Base-by-base conservation (phyloP, 495 filamentous ascomycete species). In the Penicillium roqueforti region DNA sequence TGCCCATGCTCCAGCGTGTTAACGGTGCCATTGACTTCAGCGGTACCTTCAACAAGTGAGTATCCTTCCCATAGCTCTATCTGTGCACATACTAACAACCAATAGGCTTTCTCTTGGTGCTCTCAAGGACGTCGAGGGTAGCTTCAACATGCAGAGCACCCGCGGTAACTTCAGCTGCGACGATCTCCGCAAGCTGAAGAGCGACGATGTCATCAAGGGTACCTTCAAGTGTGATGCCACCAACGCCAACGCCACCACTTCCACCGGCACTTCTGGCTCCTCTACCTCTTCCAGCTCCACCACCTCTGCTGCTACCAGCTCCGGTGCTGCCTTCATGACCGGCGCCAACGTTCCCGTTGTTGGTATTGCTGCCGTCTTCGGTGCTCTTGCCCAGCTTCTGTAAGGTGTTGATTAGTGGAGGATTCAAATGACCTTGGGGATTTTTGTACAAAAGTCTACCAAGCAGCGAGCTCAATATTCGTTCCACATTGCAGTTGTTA, bases 21-120 rank as follows among this genome's bases (percentile, higher is more conserved):
- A 80, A 78, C 57, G 93, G 92, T 73, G 92, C 92, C 54, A 75
- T 99, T 70, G 89, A 95, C 76, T 83, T 96, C 73, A 83, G 83
- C 62, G 93, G 93, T 63, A 85, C 81, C 73, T 95, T 96, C 71
- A 81, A 81, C 46, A 75, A 81, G 87, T 96, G 79, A 78, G 91
- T 82, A 42, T 28, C 3, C 20, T 28, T 41, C 9, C 6, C 36
- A n/a, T 31, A 20, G 6, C n/a, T 6, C 26, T 39, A 11, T 25
- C 28, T 48, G 20, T 58, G 29, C 16, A 19, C 3, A 56, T 56
- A 10, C 65, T 59, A 51, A 65, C 51, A n/a, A 6, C 23, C 23
- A 51, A 11, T 59, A 96, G 92, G 50, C 83, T 89, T 49, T 62
- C 75, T 25, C 77, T 97, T 26, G 85, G 88, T 34, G 61, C 65